Conservation (phyloP, 2,329 filamentous ascomycete genomes). For the Fusarium abutilonis region DNA sequence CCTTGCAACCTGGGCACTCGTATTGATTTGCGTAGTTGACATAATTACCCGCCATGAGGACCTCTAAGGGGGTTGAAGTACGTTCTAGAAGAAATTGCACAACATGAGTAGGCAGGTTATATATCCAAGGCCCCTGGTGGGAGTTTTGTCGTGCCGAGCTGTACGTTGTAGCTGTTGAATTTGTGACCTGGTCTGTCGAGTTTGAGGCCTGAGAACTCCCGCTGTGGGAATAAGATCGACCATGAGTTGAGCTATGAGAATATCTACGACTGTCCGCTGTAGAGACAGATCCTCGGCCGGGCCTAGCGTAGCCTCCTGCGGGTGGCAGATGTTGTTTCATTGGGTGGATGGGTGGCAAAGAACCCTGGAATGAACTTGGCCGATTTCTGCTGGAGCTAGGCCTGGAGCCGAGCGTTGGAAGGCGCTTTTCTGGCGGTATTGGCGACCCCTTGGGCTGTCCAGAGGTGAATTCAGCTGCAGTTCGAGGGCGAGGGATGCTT, state of each 20-base stretch:
- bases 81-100: not conserved
- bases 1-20: slow-evolving; percentile 17
- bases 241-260: not conserved
- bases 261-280: not conserved
- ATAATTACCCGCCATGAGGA: slow-evolving; percentile 2
- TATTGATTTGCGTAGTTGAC: slow-evolving; percentile 10
- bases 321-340: not conserved
- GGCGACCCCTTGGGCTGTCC: too few species aligned
- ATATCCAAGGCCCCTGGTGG: not conserved
- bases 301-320: not conserved
- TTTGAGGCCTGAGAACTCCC: not conserved
- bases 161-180: not conserved
- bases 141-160: not conserved
- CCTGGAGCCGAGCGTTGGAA: too few species aligned
- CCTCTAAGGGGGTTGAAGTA: not conserved
- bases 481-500: not conserved
- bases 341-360: slow-evolving; percentile 3
- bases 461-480: not conserved
- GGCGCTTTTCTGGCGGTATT: too few species aligned
- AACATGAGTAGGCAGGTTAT: not conserved
- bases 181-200: not conserved
- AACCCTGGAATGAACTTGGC: not conserved
- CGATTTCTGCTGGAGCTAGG: not conserved
- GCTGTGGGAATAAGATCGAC: slow-evolving; percentile 3
- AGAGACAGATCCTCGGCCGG: not conserved